These are phyloP conservation scores for Trifolium dubium DNA, from an alignment of 306 rosid species.

Conservation along the genomic window DNA sequence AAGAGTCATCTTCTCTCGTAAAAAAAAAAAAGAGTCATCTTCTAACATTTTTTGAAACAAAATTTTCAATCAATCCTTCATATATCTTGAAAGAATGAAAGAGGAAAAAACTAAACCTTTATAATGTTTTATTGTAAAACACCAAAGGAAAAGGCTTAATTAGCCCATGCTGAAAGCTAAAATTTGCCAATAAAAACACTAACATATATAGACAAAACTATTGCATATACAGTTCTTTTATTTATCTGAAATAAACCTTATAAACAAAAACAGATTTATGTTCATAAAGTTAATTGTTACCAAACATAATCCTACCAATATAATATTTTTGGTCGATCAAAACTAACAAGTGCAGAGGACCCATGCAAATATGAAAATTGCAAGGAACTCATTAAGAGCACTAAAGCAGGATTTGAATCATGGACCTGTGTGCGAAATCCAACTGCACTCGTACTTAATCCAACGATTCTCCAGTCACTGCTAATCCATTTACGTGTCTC, in stretches of 20 bases:
- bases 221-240: too few relatives aligned
- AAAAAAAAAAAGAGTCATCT: too few relatives aligned
- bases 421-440: neutral
- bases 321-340: neutral
- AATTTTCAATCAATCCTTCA: too few relatives aligned
- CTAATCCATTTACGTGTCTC: neutral
- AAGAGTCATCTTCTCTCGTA: too few relatives aligned
- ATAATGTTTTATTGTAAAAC: too few relatives aligned
- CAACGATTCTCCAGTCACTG: too few relatives aligned
- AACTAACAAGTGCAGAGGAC: neutral
- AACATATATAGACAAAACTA: neutral
- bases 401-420: neutral
- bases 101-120: too few relatives aligned
- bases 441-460: neutral
- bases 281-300: neutral
- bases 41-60: too few relatives aligned
- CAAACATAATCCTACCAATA: neutral
- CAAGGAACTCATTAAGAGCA: neutral
- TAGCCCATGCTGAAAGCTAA: neutral
- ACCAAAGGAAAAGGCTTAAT: neutral
- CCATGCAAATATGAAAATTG: neutral
- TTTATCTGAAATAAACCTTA: neutral
- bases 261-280: neutral
- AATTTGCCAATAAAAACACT: neutral
- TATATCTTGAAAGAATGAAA: too few relatives aligned